Percentiles rank a stretch among this genome's conserved stretches.
These are phyloP conservation scores for Plasmodium chabaudi DNA, from an alignment of 169 alveolate species.

Conservation along the genomic window DNA sequence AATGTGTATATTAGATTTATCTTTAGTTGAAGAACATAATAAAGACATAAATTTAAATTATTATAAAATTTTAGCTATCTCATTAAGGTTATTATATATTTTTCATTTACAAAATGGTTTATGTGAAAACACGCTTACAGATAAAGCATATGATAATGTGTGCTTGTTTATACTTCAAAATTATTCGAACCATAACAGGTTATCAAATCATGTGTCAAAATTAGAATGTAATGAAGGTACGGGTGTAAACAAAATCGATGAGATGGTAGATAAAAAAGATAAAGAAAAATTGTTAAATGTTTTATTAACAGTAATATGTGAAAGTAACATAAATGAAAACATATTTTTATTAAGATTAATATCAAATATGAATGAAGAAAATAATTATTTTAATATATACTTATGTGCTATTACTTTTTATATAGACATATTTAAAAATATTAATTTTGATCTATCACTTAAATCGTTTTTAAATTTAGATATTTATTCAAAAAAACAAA, in stretches of 20 bases:
- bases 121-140: background rate
- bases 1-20: constrained; percentile 2
- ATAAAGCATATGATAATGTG: background rate
- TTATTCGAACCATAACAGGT: background rate
- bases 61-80: constrained; percentile 28
- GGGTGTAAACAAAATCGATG: background rate
- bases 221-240: background rate
- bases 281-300: constrained; percentile 25
- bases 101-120: constrained; percentile 4
- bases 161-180: constrained; percentile 1
- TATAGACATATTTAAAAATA: constrained; percentile 47
- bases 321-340: constrained; percentile 41
- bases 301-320: constrained; percentile 32
- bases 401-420: constrained; percentile 36
- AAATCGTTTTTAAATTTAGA: constrained; percentile 11
- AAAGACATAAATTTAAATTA: constrained; percentile 12
- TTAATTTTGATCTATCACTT: constrained; percentile 9
- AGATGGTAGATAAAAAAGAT: background rate
- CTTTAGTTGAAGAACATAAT: background rate
- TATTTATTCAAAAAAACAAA: background rate
- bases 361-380: background rate
- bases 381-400: constrained; percentile 44
- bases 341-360: constrained; percentile 50
- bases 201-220: background rate
- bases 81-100: constrained; percentile 3